These are phyloP conservation scores for Boletus rubropictus DNA, from an alignment of 768 basidiomycete species.

Conservation along the genomic window DNA sequence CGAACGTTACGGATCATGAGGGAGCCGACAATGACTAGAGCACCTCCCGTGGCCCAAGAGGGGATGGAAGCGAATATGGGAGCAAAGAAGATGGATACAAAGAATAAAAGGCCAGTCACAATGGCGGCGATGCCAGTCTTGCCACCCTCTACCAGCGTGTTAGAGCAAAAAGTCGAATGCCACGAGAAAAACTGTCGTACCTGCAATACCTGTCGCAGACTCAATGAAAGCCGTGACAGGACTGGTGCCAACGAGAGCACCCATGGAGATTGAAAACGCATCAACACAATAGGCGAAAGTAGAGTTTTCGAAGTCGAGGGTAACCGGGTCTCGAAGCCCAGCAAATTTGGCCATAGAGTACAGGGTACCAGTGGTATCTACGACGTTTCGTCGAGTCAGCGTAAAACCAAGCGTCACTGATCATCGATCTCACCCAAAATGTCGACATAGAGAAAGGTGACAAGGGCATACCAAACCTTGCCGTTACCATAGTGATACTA, in stretches of 20 bases:
- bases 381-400: background rate
- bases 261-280: slow-evolving; percentile 76
- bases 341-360: slow-evolving; percentile 92
- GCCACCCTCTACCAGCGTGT: slow-evolving; percentile 59
- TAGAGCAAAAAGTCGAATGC: slow-evolving; percentile 1
- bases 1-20: slow-evolving; percentile 84
- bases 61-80: slow-evolving; percentile 87
- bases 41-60: slow-evolving; percentile 82
- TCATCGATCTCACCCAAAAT: slow-evolving; percentile 53
- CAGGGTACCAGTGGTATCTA: slow-evolving; percentile 58
- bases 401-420: background rate
- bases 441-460: slow-evolving; percentile 88
- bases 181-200: slow-evolving; percentile 31
- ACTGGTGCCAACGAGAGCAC: slow-evolving; percentile 72
- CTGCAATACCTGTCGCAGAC: slow-evolving; percentile 74
- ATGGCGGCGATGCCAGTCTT: slow-evolving; percentile 82
- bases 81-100: slow-evolving; percentile 81
- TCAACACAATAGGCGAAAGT: slow-evolving; percentile 80
- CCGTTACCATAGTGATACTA: slow-evolving; percentile 56
- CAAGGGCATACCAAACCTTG: slow-evolving; percentile 78
- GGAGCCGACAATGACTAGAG: slow-evolving; percentile 79
- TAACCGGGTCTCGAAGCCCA: slow-evolving; percentile 78
- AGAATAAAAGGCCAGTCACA: slow-evolving; percentile 67
- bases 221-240: slow-evolving; percentile 83
- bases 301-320: slow-evolving; percentile 81